Conservation (phyloP, 2,329 filamentous ascomycete species). For the Aplosporella prunicola region DNA sequence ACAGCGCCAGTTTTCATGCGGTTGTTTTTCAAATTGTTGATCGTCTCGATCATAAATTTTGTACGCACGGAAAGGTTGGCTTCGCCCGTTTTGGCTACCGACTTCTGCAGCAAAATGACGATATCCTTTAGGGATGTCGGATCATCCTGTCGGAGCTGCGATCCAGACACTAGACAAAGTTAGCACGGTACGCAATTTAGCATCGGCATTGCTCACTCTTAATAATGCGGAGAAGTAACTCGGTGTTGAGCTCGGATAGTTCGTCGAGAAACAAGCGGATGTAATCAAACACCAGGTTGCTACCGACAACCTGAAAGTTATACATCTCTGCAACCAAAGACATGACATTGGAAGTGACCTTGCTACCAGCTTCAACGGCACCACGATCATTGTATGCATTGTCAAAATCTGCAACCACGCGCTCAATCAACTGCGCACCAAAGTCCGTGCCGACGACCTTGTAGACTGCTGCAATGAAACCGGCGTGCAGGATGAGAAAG, state of each 20-base stretch:
- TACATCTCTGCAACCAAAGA: constrained; percentile 81
- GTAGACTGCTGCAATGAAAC: constrained; percentile 81
- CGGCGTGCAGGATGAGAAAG: constrained; percentile 81
- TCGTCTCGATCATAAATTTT: constrained; percentile 95
- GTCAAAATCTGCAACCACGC: constrained; percentile 66
- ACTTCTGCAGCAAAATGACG: constrained; percentile 65
- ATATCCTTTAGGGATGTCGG: constrained; percentile 83
- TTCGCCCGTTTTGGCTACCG: constrained; percentile 58
- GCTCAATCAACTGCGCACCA: constrained; percentile 75
- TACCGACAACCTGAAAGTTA: constrained; percentile 79
- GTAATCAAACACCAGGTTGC: constrained; percentile 82
- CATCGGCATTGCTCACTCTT: constrained; percentile 41
- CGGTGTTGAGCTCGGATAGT: constrained; percentile 78
- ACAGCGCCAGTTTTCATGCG: constrained; percentile 66
- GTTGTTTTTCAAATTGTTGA: constrained; percentile 91
- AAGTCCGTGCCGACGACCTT: constrained; percentile 82
- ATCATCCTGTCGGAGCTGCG: constrained; percentile 79
- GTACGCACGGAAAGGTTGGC: constrained; percentile 73
- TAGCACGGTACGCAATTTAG: constrained; percentile 6
- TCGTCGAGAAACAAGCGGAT: constrained; percentile 66
- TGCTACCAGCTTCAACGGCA: constrained; percentile 35
- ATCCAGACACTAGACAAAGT: constrained; percentile 49
- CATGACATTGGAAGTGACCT: constrained; percentile 66
- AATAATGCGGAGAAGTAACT: constrained; percentile 76
- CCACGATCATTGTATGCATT: constrained; percentile 46